Evolutionary conservation across 2,329 filamentous ascomycete species (phyloP), one percentile per base, ranked within the genome.

Genomic region (Pestalotiopsis fici): DNA sequence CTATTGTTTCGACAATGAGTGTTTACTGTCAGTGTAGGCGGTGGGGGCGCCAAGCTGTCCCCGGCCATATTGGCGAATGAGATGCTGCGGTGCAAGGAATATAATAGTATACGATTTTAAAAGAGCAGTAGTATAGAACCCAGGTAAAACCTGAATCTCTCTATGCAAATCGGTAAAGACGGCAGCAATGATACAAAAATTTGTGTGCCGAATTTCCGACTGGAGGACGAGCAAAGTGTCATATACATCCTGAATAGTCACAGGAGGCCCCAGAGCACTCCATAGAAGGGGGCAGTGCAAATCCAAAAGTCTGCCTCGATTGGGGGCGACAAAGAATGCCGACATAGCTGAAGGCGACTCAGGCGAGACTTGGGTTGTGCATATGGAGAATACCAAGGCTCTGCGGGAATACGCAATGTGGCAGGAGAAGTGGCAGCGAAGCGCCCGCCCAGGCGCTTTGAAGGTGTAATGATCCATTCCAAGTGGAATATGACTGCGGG

Each of bases 31-130:
- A 77, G 68, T 28, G 68, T 69, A 50, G 76, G 74, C 59, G 74
- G 75, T 28, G 76, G 74, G 54, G 75, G 75, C 47, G 75, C 73
- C 21, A 78, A 68, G 67, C 67, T 69, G 31, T 67, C 23, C 39
- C 39, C 56, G 35, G 66, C 59, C 68, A 67, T 69, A 25, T 27
- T 65, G 63, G 25, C 35, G 25, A 54, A 59, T 43, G 28, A 54
- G 50, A 23, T n/a, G 37, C 35, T 23, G 39, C 39, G 3, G 23
- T 50, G n/a, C 39, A 37, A 12, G 35, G 37, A 13, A 63, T 47
- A 25, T 11, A 54, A 37, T 25, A 47, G 25, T 64, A 64, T 64
- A 64, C 39, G 28, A 35, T 21, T 56, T 25, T 18, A 27, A 55
- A 27, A 28, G 11, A 35, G 25, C 9, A 50, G 21, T 50, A 50